Conservation (phyloP, 768 basidiomycete species). For the Daedalea quercina region DNA sequence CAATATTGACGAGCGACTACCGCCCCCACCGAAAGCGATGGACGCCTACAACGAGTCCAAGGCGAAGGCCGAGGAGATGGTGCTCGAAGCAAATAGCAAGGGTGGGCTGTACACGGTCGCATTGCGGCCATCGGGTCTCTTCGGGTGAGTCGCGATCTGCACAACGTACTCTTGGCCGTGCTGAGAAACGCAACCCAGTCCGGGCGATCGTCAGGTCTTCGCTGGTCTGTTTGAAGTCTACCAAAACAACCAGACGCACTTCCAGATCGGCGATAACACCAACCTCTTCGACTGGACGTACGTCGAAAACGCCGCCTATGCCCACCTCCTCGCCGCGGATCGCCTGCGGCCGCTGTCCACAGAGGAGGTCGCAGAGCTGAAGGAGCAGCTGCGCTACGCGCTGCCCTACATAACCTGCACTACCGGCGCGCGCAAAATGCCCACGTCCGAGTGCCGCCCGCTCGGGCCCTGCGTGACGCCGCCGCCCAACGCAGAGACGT, state of each 20-base stretch:
- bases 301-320: conserved; percentile 90
- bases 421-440: conserved; percentile 57
- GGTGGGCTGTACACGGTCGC: conserved; percentile 84
- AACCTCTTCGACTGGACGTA: conserved; percentile 97
- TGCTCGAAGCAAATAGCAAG: conserved; percentile 82
- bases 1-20: conserved; percentile 83
- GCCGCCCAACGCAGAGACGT: conserved; percentile 48
- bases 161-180: neutral
- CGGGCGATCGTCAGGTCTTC: conserved; percentile 87
- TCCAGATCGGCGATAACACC: conserved; percentile 90
- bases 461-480: conserved; percentile 73
- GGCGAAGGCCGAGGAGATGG: conserved; percentile 76
- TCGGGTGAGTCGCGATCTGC: conserved; percentile 55
- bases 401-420: conserved; percentile 60
- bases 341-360: conserved; percentile 56
- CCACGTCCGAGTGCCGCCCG: conserved; percentile 76
- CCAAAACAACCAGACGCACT: conserved; percentile 76
- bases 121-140: conserved; percentile 89
- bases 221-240: conserved; percentile 75
- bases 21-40: conserved; percentile 63
- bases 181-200: conserved; percentile 36
- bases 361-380: conserved; percentile 24
- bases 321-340: conserved; percentile 91
- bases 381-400: conserved; percentile 39
- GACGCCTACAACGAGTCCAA: conserved; percentile 96